Evolutionary conservation across 2,329 filamentous ascomycete genomes (phyloP), one percentile per base, ranked within the genome.

Genomic region (Myriosclerotinia scirpicola): DNA sequence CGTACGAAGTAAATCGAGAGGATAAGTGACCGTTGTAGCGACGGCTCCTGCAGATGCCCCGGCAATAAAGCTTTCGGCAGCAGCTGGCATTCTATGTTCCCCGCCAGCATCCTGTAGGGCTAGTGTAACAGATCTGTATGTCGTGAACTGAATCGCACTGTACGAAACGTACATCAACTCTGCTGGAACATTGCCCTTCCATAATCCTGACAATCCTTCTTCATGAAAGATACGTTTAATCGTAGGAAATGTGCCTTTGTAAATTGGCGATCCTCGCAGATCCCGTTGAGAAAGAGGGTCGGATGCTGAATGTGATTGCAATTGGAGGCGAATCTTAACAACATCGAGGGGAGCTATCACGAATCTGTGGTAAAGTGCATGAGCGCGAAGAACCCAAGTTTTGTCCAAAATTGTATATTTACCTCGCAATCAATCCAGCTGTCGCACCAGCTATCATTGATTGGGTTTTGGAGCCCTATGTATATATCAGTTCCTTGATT

Each of bases 161-260:
- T 98, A 99, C 78, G 88, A 89, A 71, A 99, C 84, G 80, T 99
- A 99, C 80, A 99, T 88, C 70, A 95, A 80, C 83, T 98, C 95
- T 62, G 95, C 95, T 50, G 95, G 93, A 67, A 99, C 87, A 77
- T 99, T 99, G 77, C 95, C 95, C 82, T 98, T 98, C 95, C 95
- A 99, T 71, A 99, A 85, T 40, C 87, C 90, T 64, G 90, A 89
- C 71, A 98, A 76, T 53, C 95, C 95, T 77, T 99, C 95, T 74
- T 93, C 83, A 38, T 81, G 82, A 62, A 94, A 78, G 74, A 98
- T 98, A 69, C 89, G 85, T 67, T 84, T 85, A 76, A 96, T 81
- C 1, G 93, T 96, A 14, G 85, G 83, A 52, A 93, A 73, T 0
- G 92, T 92, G 72, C 92, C 92, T 76, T 89, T 92, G 80, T 94